phyloP scores from a whole-genome alignment of 352 stramenopile species.

The Pythium coloratum region DNA sequence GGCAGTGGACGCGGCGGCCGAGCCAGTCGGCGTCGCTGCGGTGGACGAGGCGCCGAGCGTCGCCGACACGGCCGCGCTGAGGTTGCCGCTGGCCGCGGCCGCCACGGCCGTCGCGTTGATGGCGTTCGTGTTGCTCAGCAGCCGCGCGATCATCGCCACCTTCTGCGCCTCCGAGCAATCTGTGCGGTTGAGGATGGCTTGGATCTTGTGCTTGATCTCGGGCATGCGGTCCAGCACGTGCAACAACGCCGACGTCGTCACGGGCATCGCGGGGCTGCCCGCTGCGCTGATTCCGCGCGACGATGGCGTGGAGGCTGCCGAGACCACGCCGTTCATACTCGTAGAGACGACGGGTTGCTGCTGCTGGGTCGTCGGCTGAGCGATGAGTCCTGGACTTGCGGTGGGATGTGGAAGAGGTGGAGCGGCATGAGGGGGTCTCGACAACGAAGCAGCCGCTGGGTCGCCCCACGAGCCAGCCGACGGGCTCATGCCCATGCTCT shows the following conservation, averaged over 20 bases:
- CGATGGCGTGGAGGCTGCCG: not conserved
- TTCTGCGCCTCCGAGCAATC: slow-evolving; percentile 89
- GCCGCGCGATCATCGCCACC: slow-evolving; percentile 82
- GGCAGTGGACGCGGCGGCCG: not conserved
- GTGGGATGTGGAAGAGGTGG: not conserved
- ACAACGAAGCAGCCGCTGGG: slow-evolving; percentile 8
- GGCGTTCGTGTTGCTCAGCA: slow-evolving; percentile 85
- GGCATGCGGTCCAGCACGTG: slow-evolving; percentile 85
- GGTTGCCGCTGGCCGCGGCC: slow-evolving; percentile 26
- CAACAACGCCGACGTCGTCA: slow-evolving; percentile 77
- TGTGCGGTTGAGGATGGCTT: slow-evolving; percentile 79
- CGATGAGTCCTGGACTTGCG: not conserved
- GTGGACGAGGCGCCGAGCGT: slow-evolving; percentile 18
- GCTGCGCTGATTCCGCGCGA: slow-evolving; percentile 1
- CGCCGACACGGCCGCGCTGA: slow-evolving; percentile 27
- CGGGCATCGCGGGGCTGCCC: slow-evolving; percentile 42
- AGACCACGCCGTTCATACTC: not conserved
- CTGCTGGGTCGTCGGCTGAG: not conserved
- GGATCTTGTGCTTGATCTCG: slow-evolving; percentile 91
- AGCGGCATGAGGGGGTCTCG: slow-evolving; percentile 7
- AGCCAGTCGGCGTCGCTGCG: slow-evolving; percentile 1
- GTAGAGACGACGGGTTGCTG: slow-evolving; percentile 2
- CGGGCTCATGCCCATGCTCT: not conserved
- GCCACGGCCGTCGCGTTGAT: slow-evolving; percentile 44
- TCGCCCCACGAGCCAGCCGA: slow-evolving; percentile 16